Conservation (phyloP, 306 rosid species). For the Oxytropis ochrocephala region DNA sequence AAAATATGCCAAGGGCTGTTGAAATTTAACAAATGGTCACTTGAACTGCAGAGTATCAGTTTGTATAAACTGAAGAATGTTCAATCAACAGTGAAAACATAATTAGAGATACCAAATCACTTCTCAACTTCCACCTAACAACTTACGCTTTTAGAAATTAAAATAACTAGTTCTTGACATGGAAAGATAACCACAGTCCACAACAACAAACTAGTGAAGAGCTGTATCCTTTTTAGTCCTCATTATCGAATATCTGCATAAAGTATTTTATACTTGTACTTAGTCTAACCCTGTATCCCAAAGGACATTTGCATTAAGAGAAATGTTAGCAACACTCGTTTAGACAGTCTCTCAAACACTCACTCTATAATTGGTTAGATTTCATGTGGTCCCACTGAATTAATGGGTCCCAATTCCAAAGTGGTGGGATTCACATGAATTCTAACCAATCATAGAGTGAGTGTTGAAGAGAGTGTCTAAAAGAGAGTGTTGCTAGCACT, state of each 20-base stretch:
- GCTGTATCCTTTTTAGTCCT: neutral
- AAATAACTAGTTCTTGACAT: neutral
- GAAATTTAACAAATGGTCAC: slow-evolving; percentile 27
- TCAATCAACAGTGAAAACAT: slow-evolving; percentile 13
- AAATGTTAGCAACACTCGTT: no score
- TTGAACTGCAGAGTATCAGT: slow-evolving; percentile 13
- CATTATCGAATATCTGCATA: neutral
- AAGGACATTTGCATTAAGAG: neutral
- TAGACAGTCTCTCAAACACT: no score
- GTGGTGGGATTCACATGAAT: no score
- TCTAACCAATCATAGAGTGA: no score
- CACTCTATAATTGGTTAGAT: no score
- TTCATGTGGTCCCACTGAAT: no score
- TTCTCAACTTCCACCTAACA: neutral
- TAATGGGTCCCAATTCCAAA: no score
- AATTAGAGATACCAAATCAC: neutral
- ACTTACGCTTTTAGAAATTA: slow-evolving; percentile 8
- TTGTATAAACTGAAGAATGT: slow-evolving; percentile 2
- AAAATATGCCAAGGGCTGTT: slow-evolving; percentile 83
- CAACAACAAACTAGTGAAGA: neutral
- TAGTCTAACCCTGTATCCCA: neutral
- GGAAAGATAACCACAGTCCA: neutral
- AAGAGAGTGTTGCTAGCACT: no score
- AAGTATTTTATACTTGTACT: neutral
- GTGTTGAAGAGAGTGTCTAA: no score